phyloP scores from a whole-genome alignment of 345 rosid species.

The Bruguiera gymnorhiza region DNA sequence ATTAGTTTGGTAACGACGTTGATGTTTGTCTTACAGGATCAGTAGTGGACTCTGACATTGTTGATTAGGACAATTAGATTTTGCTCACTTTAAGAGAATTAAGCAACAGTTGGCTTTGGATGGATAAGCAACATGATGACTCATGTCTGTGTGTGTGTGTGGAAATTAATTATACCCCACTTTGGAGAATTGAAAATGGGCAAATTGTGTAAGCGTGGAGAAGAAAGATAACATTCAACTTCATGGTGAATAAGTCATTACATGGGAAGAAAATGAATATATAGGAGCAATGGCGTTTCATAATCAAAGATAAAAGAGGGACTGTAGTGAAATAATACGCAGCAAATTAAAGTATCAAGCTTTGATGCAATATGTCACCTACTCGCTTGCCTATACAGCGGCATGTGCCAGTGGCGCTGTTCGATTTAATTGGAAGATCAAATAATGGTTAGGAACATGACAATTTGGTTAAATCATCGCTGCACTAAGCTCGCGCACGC shows the following conservation, averaged over 20 bases:
- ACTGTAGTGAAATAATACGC: neutral
- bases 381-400: too few relatives aligned
- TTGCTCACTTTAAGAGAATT: neutral
- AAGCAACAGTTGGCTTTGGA: neutral
- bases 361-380: neutral
- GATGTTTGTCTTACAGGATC: constrained; percentile 22
- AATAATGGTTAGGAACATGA: too few relatives aligned
- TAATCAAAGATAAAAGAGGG: constrained; percentile 1
- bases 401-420: neutral
- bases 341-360: too few relatives aligned
- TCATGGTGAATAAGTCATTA: constrained; percentile 24
- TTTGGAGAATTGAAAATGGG: constrained; percentile 1
- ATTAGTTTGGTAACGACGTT: constrained; percentile 41
- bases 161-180: neutral
- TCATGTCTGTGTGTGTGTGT: too few relatives aligned
- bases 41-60: constrained; percentile 38
- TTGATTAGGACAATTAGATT: constrained; percentile 6
- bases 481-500: too few relatives aligned
- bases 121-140: too few relatives aligned
- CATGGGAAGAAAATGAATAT: constrained; percentile 14
- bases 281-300: constrained; percentile 35
- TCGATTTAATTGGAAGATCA: too few relatives aligned
- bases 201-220: neutral
- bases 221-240: neutral
- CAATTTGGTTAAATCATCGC: too few relatives aligned